These are phyloP conservation scores for Penicillium sp. DNA, from an alignment of 2,329 filamentous ascomycete species.

Conservation along the genomic window DNA sequence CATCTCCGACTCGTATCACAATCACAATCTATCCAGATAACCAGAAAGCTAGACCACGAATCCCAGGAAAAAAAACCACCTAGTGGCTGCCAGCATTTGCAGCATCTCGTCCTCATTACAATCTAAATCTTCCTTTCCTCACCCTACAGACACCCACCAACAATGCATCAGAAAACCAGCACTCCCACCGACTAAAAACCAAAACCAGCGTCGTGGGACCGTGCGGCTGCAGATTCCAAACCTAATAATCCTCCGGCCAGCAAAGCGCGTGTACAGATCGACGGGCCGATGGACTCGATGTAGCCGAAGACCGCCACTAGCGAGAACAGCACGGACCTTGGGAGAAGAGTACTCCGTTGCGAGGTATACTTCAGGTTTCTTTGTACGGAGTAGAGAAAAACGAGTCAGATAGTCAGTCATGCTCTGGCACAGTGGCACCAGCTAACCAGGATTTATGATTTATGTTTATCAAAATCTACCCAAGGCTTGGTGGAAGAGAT, in stretches of 20 bases:
- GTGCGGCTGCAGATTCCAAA: slow-evolving; percentile 20
- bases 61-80: background rate
- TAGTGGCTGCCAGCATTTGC: background rate
- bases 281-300: slow-evolving; percentile 16
- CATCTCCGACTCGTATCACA: background rate
- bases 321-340: slow-evolving; percentile 8
- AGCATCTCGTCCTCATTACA: background rate
- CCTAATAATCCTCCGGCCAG: slow-evolving; percentile 11
- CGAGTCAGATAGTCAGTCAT: background rate
- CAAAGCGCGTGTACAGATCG: slow-evolving; percentile 15
- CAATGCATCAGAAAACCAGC: background rate
- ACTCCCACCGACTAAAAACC: background rate
- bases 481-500: slow-evolving; percentile 3
- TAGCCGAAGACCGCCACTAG: slow-evolving; percentile 10
- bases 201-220: slow-evolving; percentile 11
- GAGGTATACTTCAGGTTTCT: background rate
- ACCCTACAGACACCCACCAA: background rate
- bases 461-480: background rate
- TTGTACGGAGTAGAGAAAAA: no score
- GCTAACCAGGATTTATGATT: background rate
- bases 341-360: slow-evolving; percentile 6
- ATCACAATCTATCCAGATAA: background rate
- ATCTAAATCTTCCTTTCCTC: background rate
- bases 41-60: background rate
- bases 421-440: background rate